These are phyloP conservation scores for Mycocentrospora acerina DNA, from an alignment of 2,329 filamentous ascomycete species.

Conservation along the genomic window DNA sequence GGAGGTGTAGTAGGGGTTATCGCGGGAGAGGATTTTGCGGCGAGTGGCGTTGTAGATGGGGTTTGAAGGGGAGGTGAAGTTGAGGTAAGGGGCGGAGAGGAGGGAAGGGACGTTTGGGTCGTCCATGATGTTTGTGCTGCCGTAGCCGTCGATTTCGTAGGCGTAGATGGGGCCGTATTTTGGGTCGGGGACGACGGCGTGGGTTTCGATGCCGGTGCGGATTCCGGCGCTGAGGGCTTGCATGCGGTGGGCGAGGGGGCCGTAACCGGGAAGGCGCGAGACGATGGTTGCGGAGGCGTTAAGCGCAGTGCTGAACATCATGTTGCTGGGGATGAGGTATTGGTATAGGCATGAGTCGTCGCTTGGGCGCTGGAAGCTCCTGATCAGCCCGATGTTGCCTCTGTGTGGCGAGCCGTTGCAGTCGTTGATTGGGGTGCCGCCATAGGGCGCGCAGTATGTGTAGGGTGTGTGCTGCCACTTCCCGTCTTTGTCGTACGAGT, in stretches of 20 bases:
- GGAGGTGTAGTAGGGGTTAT: conserved; percentile 52
- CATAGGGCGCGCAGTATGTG: conserved; percentile 47
- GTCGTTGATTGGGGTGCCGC: conserved; percentile 54
- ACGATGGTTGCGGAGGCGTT: conserved; percentile 55
- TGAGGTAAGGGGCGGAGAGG: conserved; percentile 64
- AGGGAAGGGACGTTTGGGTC: conserved; percentile 71
- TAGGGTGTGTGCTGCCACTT: conserved; percentile 48
- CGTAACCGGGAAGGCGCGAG: conserved; percentile 37
- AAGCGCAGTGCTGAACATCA: conserved; percentile 72
- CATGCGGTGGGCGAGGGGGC: too few species aligned
- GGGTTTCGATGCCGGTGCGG: conserved; percentile 45
- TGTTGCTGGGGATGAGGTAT: conserved; percentile 56
- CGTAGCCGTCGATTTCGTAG: conserved; percentile 53
- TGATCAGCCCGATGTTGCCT: conserved; percentile 51
- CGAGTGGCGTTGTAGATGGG: conserved; percentile 49
- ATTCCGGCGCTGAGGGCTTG: conserved; percentile 28
- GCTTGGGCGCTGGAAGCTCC: conserved; percentile 52
- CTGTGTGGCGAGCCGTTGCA: conserved; percentile 52
- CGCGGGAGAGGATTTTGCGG: conserved; percentile 42
- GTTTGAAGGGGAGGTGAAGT: conserved; percentile 50
- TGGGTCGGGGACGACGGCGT: conserved; percentile 42
- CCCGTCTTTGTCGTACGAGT: conserved; percentile 49
- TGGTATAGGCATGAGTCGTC: conserved; percentile 55
- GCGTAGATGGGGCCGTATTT: conserved; percentile 46
- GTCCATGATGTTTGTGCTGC: conserved; percentile 63